Conservation (phyloP, 1,284 basidiomycete species). For the Salmacisia buchloeana region DNA sequence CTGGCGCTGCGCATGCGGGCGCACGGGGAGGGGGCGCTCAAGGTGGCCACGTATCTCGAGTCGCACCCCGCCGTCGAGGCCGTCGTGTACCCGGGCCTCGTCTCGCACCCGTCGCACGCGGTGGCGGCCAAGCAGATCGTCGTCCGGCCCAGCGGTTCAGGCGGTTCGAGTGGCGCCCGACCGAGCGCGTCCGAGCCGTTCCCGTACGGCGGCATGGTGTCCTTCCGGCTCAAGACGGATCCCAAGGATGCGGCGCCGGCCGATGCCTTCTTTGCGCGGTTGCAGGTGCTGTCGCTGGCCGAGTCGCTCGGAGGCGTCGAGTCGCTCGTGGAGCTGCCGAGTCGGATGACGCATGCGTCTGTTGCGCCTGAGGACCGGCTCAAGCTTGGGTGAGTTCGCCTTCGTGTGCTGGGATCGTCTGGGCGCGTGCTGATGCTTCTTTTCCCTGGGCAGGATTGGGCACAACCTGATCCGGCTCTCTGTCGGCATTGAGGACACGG, state of each 20-base stretch:
- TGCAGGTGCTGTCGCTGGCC: constrained; percentile 74
- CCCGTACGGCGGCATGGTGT: constrained; percentile 54
- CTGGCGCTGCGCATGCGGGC: constrained; percentile 62
- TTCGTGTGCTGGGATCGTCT: not conserved
- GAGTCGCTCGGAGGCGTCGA: constrained; percentile 89
- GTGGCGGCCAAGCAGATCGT: constrained; percentile 33
- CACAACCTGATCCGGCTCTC: constrained; percentile 74
- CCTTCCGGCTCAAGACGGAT: constrained; percentile 50
- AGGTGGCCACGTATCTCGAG: constrained; percentile 66
- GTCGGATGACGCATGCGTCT: constrained; percentile 52
- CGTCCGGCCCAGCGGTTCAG: constrained; percentile 29
- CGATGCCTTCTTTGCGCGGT: constrained; percentile 65
- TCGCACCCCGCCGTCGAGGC: constrained; percentile 60
- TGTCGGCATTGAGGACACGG: constrained; percentile 80
- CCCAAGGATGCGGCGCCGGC: constrained; percentile 54
- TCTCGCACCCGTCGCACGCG: constrained; percentile 35
- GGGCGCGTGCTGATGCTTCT: constrained; percentile 52
- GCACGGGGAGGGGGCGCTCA: constrained; percentile 77
- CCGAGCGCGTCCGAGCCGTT: constrained; percentile 18
- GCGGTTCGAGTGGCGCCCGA: too few species aligned
- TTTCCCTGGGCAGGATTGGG: constrained; percentile 59
- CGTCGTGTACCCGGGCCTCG: constrained; percentile 76
- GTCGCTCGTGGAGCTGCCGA: constrained; percentile 67
- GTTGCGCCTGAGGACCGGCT: constrained; percentile 65
- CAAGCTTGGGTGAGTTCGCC: constrained; percentile 42